A percentile compares a stretch with the other conserved stretches of the same genome.
phyloP scores from a whole-genome alignment of 352 stramenopile genomes.

The Pythium guiyangense region DNA sequence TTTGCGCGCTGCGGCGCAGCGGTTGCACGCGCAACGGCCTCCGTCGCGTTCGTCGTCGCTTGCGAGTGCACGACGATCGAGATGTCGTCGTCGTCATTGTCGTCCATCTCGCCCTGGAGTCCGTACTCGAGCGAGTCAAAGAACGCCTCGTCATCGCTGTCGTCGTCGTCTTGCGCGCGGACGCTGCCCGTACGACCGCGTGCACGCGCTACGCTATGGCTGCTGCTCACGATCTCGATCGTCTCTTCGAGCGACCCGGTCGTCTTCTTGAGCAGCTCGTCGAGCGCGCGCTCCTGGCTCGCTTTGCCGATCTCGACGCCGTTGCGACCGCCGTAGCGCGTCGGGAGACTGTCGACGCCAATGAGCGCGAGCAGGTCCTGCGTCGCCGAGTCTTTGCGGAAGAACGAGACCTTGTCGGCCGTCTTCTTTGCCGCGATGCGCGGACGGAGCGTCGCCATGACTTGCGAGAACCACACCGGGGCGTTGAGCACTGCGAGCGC shows the following conservation, averaged over 20 bases:
- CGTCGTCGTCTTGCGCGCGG: constrained; percentile 26
- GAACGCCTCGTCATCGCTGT: constrained; percentile 77
- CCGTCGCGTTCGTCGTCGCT: constrained; percentile 26
- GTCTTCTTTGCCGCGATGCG: constrained; percentile 49
- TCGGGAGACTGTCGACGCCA: constrained; percentile 65
- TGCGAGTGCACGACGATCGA: constrained; percentile 76
- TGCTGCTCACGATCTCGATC: constrained; percentile 58
- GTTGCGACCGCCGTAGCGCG: constrained; percentile 68
- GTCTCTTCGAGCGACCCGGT: constrained; percentile 67
- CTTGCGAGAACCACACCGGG: constrained; percentile 79
- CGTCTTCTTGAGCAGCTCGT: constrained; percentile 63
- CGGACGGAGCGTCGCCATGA: constrained; percentile 54
- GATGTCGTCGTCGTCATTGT: constrained; percentile 64
- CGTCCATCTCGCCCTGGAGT: constrained; percentile 54
- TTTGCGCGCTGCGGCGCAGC: constrained; percentile 1
- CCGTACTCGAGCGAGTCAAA: constrained; percentile 80
- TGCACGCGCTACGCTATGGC: constrained; percentile 13
- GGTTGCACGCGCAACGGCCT: constrained; percentile 23
- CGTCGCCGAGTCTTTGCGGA: constrained; percentile 31
- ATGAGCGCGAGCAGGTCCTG: constrained; percentile 55
- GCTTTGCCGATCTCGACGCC: constrained; percentile 75
- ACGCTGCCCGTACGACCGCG: constrained; percentile 23
- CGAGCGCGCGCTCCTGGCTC: constrained; percentile 57
- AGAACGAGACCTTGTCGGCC: constrained; percentile 62
- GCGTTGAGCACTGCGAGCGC: constrained; percentile 61